A percentile compares a stretch with the other conserved stretches of the same genome.
Conservation (phyloP, 345 rosid genomes). For the Eutrema japonicum region DNA sequence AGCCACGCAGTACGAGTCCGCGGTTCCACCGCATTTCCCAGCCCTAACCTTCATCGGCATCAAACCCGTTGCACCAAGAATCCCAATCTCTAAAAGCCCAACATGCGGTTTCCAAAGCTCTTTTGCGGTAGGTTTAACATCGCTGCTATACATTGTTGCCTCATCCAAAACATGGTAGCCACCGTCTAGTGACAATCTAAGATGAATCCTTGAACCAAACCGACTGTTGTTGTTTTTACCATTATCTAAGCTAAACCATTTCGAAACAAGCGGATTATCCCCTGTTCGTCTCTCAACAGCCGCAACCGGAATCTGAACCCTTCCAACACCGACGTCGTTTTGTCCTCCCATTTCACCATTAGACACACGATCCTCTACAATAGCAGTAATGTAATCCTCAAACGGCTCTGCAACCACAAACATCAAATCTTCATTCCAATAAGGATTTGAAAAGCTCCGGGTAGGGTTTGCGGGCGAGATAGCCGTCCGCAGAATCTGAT, state of each 20-base stretch:
- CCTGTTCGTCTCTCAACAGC: slow-evolving; percentile 55
- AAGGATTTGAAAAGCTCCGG: slow-evolving; percentile 61
- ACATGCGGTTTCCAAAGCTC: slow-evolving; percentile 71
- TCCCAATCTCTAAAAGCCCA: slow-evolving; percentile 79
- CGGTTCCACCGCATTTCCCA: slow-evolving; percentile 51
- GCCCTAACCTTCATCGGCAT: slow-evolving; percentile 64
- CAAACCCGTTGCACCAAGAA: slow-evolving; percentile 65
- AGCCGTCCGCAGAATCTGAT: slow-evolving; percentile 62
- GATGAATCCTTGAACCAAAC: slow-evolving; percentile 67
- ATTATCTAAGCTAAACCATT: slow-evolving; percentile 71
- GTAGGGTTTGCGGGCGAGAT: slow-evolving; percentile 47
- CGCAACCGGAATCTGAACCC: slow-evolving; percentile 55
- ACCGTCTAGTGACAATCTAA: slow-evolving; percentile 64
- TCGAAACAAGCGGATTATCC: slow-evolving; percentile 57
- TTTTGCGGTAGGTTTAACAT: slow-evolving; percentile 62
- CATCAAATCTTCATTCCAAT: slow-evolving; percentile 72
- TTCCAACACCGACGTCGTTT: slow-evolving; percentile 55
- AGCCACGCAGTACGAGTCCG: slow-evolving; percentile 73
- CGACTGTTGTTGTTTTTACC: slow-evolving; percentile 43
- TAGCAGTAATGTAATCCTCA: slow-evolving; percentile 60
- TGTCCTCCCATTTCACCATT: slow-evolving; percentile 43
- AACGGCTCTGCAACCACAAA: slow-evolving; percentile 79
- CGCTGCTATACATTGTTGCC: slow-evolving; percentile 63
- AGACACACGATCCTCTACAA: slow-evolving; percentile 62
- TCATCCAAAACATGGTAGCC: slow-evolving; percentile 80